A percentile compares a stretch with the other conserved stretches of the same genome.
These are phyloP conservation scores for Trichaptum fuscoviolaceum DNA, from an alignment of 768 basidiomycete species.

Conservation along the genomic window DNA sequence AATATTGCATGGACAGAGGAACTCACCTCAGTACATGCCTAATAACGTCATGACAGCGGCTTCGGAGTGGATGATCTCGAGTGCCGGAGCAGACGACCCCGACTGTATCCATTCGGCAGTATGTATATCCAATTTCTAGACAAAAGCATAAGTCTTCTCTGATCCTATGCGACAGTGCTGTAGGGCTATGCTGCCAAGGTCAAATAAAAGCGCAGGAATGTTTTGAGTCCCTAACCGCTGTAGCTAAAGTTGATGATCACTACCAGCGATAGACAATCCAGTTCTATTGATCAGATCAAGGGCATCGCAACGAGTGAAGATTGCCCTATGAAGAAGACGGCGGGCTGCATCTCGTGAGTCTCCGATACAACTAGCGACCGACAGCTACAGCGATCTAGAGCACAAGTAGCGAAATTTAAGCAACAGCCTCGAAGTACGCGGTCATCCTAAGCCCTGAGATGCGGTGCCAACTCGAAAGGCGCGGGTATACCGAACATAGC, in stretches of 20 bases:
- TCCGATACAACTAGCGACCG: not conserved
- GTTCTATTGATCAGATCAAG: not conserved
- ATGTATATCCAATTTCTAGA: not conserved
- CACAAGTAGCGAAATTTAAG: not conserved
- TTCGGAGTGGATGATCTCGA: not conserved
- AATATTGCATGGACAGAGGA: not conserved
- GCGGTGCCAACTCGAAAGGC: not conserved
- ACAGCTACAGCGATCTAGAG: not conserved
- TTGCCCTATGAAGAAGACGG: not conserved
- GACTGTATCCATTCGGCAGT: not conserved
- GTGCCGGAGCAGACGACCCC: not conserved
- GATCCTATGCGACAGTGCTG: not conserved
- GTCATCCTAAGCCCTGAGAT: not conserved
- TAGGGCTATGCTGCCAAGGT: not conserved
- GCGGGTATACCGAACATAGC: not conserved
- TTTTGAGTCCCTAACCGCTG: not conserved
- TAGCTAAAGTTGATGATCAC: not conserved
- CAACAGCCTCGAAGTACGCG: not conserved
- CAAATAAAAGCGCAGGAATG: not conserved
- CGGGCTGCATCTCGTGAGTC: no score
- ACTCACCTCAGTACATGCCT: not conserved
- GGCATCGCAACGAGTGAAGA: not conserved
- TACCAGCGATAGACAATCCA: no score
- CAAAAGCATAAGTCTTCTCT: not conserved
- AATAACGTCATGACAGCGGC: not conserved